phyloP scores from a whole-genome alignment of 768 basidiomycete genomes.

The Neoboletus magnificus region DNA sequence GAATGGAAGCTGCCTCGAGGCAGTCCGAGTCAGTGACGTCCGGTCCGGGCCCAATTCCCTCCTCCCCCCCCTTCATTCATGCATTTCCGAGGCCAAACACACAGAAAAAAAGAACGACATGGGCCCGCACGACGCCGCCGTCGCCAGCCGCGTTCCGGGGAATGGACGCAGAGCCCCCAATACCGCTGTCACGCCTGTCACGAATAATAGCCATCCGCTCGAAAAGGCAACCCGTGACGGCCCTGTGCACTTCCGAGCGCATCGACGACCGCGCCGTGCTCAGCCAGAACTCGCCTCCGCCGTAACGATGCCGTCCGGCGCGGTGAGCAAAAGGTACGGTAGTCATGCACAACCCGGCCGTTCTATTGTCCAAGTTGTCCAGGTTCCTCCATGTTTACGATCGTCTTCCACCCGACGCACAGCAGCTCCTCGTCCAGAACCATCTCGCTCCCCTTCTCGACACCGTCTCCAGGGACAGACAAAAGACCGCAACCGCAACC shows the following conservation, averaged over 20 bases:
- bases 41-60: background rate
- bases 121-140: too few species aligned
- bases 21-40: slow-evolving; percentile 5
- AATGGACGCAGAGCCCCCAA: background rate
- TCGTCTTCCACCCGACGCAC: slow-evolving; percentile 51
- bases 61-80: too few species aligned
- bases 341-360: fast-evolving
- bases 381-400: slow-evolving; percentile 50
- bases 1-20: slow-evolving; percentile 53
- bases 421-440: slow-evolving; percentile 45
- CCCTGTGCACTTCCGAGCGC: background rate
- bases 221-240: too few species aligned
- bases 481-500: slow-evolving; percentile 39
- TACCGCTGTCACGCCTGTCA: background rate
- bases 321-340: slow-evolving; percentile 17
- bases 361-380: background rate
- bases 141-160: too few species aligned
- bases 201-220: background rate
- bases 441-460: slow-evolving; percentile 51
- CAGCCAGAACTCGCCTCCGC: too few species aligned
- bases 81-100: too few species aligned
- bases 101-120: background rate
- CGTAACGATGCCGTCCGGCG: slow-evolving; percentile 12
- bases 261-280: background rate
- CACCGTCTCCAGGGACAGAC: slow-evolving; percentile 35